Base-by-base conservation (phyloP, 2,329 filamentous ascomycete genomes). In the Botrytis galanthina region DNA sequence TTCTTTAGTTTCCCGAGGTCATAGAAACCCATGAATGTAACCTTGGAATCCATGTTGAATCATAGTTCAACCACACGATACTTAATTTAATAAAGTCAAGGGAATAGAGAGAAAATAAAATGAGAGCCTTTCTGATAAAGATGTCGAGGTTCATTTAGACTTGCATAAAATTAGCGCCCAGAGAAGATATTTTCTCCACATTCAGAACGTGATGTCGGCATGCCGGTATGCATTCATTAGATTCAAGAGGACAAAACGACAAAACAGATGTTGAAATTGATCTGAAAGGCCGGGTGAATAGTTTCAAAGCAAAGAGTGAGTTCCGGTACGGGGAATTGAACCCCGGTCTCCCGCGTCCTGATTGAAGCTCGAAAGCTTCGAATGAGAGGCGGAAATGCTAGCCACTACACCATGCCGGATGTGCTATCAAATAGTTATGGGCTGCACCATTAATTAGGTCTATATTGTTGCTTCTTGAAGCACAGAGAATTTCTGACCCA, bases 321-420 rank as follows among this genome's bases (percentile, higher is more conserved):
- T 72, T 72, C 70, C 61, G 37, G 48, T 42, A 72, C 61, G 60
- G 61, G 70, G 60, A 72, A 72, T 72, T 72, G 70, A 72, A 67
- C 70, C 70, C 46, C 70, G 70, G 70, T 72, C 68, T 62, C 68
- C 68, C 57, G 68, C 68, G 68, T 20, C 39, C 16, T 61, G 35
- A 61, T 37, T 32, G 10, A 35, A 37, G 18, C 44, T 14, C 1
- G 8, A 14, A 22, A 10, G 2, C 32, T n/a, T 26, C 12, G 12
- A 26, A 46, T 71, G 60, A 72, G 70, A 72, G 60, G 70, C 70
- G 46, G 68, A 72, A 72, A 66, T 57, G 70, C 60, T 72, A 66
- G 70, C 70, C 70, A 72, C 70, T 72, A 72, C 70, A 72, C 60
- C 60, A 66, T 72, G 35, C 37, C 70, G 60, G 70, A 72, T 66